phyloP scores from a whole-genome alignment of 768 basidiomycete species.

The Pholiota microspora region DNA sequence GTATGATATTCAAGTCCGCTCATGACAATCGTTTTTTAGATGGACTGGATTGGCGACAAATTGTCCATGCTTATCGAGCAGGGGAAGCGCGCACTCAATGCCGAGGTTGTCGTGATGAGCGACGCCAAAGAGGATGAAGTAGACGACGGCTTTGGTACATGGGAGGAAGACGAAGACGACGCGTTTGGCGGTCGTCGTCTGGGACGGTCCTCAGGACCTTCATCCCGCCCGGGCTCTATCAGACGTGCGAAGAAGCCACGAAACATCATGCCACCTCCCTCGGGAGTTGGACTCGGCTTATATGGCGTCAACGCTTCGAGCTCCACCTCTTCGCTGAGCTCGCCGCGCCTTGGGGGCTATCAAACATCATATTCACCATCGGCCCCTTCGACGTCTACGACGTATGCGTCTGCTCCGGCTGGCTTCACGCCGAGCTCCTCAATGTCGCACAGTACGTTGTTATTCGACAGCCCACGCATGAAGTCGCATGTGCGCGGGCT shows the following conservation, averaged over 20 bases:
- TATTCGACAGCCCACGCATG: slow-evolving; percentile 1
- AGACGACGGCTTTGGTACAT: slow-evolving; percentile 71
- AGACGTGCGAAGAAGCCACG: slow-evolving; percentile 21
- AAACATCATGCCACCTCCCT: slow-evolving; percentile 23
- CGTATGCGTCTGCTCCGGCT: slow-evolving; percentile 14
- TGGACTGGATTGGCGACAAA: slow-evolving; percentile 82
- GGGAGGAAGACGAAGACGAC: slow-evolving; percentile 66
- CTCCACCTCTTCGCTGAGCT: slow-evolving; percentile 10
- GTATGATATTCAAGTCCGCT: neutral
- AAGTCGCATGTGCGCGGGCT: slow-evolving; percentile 19
- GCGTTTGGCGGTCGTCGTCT: slow-evolving; percentile 16
- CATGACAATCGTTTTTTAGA: slow-evolving; percentile 35
- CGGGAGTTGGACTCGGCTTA: slow-evolving; percentile 22
- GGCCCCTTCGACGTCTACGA: slow-evolving; percentile 11
- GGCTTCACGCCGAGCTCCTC: slow-evolving; percentile 15
- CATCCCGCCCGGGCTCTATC: slow-evolving; percentile 25
- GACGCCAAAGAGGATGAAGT: slow-evolving; percentile 73
- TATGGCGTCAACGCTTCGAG: slow-evolving; percentile 3
- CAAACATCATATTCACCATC: neutral
- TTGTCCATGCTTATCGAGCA: slow-evolving; percentile 71
- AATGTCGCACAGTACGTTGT: slow-evolving; percentile 4
- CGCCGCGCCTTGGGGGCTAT: slow-evolving; percentile 19
- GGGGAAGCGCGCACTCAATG: slow-evolving; percentile 71
- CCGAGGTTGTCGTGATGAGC: slow-evolving; percentile 78
- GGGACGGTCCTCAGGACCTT: slow-evolving; percentile 20